Evolutionary conservation across 2,329 filamentous ascomycete species (phyloP), one percentile per base, ranked within the genome.

Genomic region (Boeremia lycopersici): DNA sequence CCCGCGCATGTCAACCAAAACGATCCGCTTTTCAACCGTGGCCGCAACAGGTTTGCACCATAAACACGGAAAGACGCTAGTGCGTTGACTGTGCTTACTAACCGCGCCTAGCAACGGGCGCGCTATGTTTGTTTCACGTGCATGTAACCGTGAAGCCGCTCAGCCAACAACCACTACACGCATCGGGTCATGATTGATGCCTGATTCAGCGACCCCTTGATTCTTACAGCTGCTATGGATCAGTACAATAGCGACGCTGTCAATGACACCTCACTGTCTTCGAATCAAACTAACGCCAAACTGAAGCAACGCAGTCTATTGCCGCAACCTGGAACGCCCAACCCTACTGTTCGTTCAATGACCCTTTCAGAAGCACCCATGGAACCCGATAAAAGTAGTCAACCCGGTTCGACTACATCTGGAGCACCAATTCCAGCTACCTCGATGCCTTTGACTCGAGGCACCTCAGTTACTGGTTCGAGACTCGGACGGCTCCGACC

Each of bases 291-390:
- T 28, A 48, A 35, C 30, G 31, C 19, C 5, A 36, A 33, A 23
- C 35, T 30, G 53, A 63, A 57, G 35, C 55, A 61, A 35, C 64
- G 68, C 25, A 73, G 72, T 54, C 61, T 72, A 46, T 62, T 74
- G 28, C 71, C 70, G 13, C 72, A 74, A 44, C 67, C 63, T 31
- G 70, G 70, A n/a, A 63, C 68, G 19, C 45, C 63, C n/a, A 71
- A 49, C 40, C 50, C 57, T 19, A 53, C 44, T 12, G 6, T 35
- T 59, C 63, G 26, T 28, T 9, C 47, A 6, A 23, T 30, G 9
- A 17, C 33, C 23, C 19, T 31, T 8, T 29, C 43, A 26, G 43
- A 47, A 8, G 35, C n/a, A 8, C 6, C 38, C 6, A 47, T 34
- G 28, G 39, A 51, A 12, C 28, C 4, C 26, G 23, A 12, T 13